These are phyloP conservation scores for Wickerhamomyces tratensis DNA, from an alignment of 805 yeast species.

Conservation along the genomic window DNA sequence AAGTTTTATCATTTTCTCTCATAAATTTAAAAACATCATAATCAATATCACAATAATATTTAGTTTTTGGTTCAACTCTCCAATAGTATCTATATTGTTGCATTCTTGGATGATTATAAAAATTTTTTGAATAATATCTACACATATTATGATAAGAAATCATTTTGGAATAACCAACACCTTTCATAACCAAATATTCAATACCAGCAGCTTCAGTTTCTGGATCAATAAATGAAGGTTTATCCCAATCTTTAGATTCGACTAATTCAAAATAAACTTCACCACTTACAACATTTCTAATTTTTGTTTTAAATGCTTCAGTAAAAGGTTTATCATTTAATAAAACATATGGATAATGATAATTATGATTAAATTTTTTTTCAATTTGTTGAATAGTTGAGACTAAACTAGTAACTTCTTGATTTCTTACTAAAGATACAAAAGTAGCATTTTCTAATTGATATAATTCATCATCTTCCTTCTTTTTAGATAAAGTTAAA, in stretches of 20 bases:
- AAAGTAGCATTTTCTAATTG: constrained; percentile 64
- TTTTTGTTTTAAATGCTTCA: constrained; percentile 38
- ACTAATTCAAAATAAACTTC: constrained; percentile 35
- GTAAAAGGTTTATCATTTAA: constrained; percentile 63
- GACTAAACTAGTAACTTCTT: constrained; percentile 41
- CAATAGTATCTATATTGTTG: constrained; percentile 61
- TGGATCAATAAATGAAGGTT: constrained; percentile 46
- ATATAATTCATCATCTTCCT: constrained; percentile 4
- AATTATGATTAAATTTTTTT: constrained; percentile 53
- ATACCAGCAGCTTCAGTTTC: constrained; percentile 31
- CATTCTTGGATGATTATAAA: constrained; percentile 55
- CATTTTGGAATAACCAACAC: constrained; percentile 50
- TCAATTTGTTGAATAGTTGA: constrained; percentile 55
- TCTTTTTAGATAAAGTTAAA: neutral
- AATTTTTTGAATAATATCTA: constrained; percentile 59
- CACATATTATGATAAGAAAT: constrained; percentile 79
- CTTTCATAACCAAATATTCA: constrained; percentile 27
- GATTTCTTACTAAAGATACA: constrained; percentile 60
- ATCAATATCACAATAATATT: constrained; percentile 56
- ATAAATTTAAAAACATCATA: constrained; percentile 74
- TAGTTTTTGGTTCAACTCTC: constrained; percentile 73
- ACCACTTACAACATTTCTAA: constrained; percentile 31
- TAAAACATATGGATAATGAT: constrained; percentile 74
- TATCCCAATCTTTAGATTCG: constrained; percentile 42
- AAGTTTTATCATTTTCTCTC: constrained; percentile 55